Conservation (phyloP, 257 asterid genomes). For the Knoxia roxburghii region DNA sequence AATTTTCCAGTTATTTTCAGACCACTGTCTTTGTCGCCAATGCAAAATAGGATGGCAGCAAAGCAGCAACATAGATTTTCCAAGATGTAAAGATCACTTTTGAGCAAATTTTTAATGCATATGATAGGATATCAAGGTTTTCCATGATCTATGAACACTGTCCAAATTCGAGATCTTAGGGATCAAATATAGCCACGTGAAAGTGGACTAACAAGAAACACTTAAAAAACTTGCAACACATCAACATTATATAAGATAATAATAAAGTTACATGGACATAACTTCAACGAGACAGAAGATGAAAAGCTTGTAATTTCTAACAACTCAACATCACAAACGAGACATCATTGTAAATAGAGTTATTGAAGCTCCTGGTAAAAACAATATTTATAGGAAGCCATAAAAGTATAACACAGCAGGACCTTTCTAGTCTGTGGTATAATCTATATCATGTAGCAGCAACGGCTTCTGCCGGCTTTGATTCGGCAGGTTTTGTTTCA, state of each 20-base stretch:
- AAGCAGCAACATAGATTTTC: too few relatives aligned
- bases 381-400: not conserved
- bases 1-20: too few relatives aligned
- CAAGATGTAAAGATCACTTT: too few relatives aligned
- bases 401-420: not conserved
- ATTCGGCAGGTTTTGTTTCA: conserved; percentile 9
- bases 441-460: conserved; percentile 32
- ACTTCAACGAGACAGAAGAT: not conserved
- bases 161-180: not conserved
- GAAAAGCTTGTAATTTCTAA: not conserved
- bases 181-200: too few relatives aligned
- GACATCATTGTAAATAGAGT: not conserved
- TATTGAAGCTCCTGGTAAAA: conserved; percentile 7
- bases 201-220: too few relatives aligned
- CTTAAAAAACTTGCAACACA: not conserved
- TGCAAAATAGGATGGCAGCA: too few relatives aligned
- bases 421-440: not conserved
- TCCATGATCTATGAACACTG: too few relatives aligned
- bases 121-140: too few relatives aligned
- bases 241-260: not conserved
- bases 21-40: too few relatives aligned
- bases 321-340: not conserved
- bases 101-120: too few relatives aligned
- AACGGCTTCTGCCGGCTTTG: conserved; percentile 24
- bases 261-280: not conserved